Evolutionary conservation across 352 stramenopile species (phyloP).

Genomic region (Globisporangium abappressorium): DNA sequence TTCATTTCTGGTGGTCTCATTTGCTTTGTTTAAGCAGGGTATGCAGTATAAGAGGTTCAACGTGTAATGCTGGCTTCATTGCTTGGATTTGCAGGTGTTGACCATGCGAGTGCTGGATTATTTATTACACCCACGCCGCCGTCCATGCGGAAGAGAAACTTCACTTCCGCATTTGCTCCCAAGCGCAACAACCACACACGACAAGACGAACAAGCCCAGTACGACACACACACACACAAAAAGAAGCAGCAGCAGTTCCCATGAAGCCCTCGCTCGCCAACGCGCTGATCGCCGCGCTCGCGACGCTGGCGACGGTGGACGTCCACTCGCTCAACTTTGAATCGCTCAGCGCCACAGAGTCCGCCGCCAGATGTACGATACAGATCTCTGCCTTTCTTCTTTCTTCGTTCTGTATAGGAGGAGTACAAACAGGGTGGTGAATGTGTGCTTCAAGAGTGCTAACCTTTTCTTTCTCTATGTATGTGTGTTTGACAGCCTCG

Average conservation of each 20-base stretch:
- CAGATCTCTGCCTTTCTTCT: neutral
- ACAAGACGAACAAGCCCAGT: neutral
- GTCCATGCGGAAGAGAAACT: neutral
- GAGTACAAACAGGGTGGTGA: neutral
- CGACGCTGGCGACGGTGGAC: neutral
- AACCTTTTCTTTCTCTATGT: neutral
- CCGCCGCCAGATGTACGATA: neutral
- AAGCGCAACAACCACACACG: neutral
- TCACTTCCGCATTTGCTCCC: conserved; percentile 1
- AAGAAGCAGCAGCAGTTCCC: neutral
- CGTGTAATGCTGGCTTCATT: neutral
- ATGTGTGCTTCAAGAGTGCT: neutral
- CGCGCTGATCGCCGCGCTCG: neutral
- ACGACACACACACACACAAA: neutral
- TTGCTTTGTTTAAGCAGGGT: neutral
- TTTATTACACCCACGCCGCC: neutral
- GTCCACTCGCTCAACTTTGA: neutral
- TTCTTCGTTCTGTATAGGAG: neutral
- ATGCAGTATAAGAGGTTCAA: neutral
- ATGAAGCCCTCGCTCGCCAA: conserved; percentile 7
- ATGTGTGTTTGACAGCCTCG: neutral
- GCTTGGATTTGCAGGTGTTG: conserved; percentile 1
- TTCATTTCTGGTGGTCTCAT: neutral
- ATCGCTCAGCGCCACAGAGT: neutral
- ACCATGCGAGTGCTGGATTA: neutral